phyloP scores from a whole-genome alignment of 768 basidiomycete species.

The Strobilomyces dryophilus region DNA sequence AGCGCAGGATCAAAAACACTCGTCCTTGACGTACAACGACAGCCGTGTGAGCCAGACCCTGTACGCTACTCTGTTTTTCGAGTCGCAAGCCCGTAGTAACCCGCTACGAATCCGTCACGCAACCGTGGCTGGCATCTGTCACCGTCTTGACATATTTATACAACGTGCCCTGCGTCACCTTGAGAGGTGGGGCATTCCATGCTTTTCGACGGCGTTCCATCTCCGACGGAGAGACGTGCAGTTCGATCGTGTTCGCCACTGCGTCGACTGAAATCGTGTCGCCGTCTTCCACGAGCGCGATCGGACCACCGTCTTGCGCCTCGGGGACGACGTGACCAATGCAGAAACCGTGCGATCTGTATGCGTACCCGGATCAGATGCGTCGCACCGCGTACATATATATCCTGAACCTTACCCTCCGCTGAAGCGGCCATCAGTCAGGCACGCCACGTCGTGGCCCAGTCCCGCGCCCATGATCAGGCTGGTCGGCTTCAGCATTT shows the following conservation, averaged over 20 bases:
- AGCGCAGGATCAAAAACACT: slow-evolving; percentile 65
- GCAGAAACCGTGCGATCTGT: slow-evolving; percentile 92
- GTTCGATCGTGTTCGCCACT: slow-evolving; percentile 75
- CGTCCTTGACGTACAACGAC: slow-evolving; percentile 16
- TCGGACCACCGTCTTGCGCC: slow-evolving; percentile 90
- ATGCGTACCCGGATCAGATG: slow-evolving; percentile 12
- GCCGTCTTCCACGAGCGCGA: slow-evolving; percentile 85
- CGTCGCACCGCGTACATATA: slow-evolving; percentile 3
- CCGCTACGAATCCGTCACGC: slow-evolving; percentile 77
- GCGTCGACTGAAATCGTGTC: slow-evolving; percentile 89
- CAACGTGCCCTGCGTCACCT: slow-evolving; percentile 75
- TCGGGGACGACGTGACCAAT: slow-evolving; percentile 98
- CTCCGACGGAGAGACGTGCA: slow-evolving; percentile 75
- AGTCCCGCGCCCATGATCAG: slow-evolving; percentile 98
- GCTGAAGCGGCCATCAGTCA: slow-evolving; percentile 97
- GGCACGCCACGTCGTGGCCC: slow-evolving; percentile 91
- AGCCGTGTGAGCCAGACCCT: slow-evolving; percentile 11
- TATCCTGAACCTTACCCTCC: slow-evolving; percentile 69
- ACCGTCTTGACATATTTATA: slow-evolving; percentile 90
- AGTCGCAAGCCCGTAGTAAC: slow-evolving; percentile 6
- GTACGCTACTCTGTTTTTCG: slow-evolving; percentile 4
- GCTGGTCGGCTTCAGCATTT: slow-evolving; percentile 98
- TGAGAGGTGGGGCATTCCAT: slow-evolving; percentile 86
- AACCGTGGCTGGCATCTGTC: slow-evolving; percentile 88
- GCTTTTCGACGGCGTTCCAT: slow-evolving; percentile 61